Base-by-base conservation (phyloP, 2,329 filamentous ascomycete species). In the Penicillium sp. region DNA sequence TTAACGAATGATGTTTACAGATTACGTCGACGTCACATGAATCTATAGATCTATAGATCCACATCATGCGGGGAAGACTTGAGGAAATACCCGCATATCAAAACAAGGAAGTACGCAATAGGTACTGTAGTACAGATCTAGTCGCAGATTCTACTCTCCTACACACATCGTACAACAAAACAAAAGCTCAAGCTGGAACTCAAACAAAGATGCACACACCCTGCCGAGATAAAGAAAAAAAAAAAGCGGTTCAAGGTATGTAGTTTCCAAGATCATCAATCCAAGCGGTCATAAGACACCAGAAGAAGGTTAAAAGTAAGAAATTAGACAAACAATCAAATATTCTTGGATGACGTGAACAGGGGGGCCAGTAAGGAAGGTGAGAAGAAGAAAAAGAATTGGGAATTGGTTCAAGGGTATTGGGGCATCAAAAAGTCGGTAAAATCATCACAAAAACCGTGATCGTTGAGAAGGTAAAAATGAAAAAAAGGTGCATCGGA, bases 401-500 rank as follows among this genome's bases (percentile, higher is more conserved):
- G 15, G 26, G n/a, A 37, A 60, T 28, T 28, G 15, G 26, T 28
- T 17, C 5, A 62, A 56, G 61, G 59, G 56, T 63, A 67, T 66
- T n/a, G n/a, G 61, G 56, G 53, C 62, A 65, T 66, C 61, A 66
- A 63, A 44, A 61, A 61, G 47, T 62, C 61, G 63, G 61, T 58
- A 42, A 56, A 62, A 58, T 56, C 61, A 58, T 64, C 57, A 65
- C 60, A 59, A 56, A 28, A 56, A 57, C 59, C 54, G 60, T 64
- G 53, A 56, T 61, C 63, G 53, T 58, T 40, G 53, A 62, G 47
- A 51, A 51, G 17, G 47, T 50, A 26, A 9, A 28, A 40, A 28
- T 56, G 26, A 24, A 45, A 57, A 62, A 54, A 53, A 38, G 45
- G 58, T 63, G 57, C 60, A 56, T 59, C 58, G 30, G 51, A 55